These are phyloP conservation scores for Cucurbita ficifolia DNA, from an alignment of 306 rosid species.

Conservation along the genomic window DNA sequence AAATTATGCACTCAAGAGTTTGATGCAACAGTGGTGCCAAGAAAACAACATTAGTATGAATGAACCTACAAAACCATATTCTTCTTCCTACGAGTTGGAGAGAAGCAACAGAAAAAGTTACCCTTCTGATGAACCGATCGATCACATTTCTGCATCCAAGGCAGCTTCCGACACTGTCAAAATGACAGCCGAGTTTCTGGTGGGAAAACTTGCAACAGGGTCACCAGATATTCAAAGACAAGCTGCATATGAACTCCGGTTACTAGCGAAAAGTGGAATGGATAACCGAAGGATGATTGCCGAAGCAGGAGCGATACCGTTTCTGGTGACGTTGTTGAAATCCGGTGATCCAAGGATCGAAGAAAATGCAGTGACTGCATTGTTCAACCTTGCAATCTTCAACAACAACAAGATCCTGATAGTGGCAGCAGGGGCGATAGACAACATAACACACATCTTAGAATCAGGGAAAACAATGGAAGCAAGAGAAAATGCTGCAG, in stretches of 20 bases:
- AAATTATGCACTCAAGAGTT: slow-evolving; percentile 72
- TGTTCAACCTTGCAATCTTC: slow-evolving; percentile 72
- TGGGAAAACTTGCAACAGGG: slow-evolving; percentile 90
- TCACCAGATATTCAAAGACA: slow-evolving; percentile 69
- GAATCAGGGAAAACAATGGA: slow-evolving; percentile 73
- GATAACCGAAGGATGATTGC: slow-evolving; percentile 60
- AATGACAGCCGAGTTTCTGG: slow-evolving; percentile 85
- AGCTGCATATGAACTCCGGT: slow-evolving; percentile 77
- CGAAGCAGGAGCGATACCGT: slow-evolving; percentile 90
- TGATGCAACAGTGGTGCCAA: slow-evolving; percentile 67
- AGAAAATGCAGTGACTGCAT: slow-evolving; percentile 72
- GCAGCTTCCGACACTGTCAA: slow-evolving; percentile 66
- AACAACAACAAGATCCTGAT: slow-evolving; percentile 73
- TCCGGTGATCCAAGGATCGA: slow-evolving; percentile 73
- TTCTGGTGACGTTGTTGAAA: slow-evolving; percentile 47
- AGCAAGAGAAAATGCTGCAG: slow-evolving; percentile 88
- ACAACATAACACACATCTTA: slow-evolving; percentile 48
- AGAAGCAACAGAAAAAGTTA: slow-evolving; percentile 27
- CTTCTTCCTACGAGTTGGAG: slow-evolving; percentile 18
- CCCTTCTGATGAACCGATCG: slow-evolving; percentile 22
- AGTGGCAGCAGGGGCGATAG: slow-evolving; percentile 77
- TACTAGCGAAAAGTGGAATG: slow-evolving; percentile 77
- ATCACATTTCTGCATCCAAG: slow-evolving; percentile 57
- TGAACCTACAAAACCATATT: slow-evolving; percentile 16
- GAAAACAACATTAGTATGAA: slow-evolving; percentile 36